Base-by-base conservation (phyloP, 2,329 filamentous ascomycete genomes). In the Phyllosticta citriasiana region DNA sequence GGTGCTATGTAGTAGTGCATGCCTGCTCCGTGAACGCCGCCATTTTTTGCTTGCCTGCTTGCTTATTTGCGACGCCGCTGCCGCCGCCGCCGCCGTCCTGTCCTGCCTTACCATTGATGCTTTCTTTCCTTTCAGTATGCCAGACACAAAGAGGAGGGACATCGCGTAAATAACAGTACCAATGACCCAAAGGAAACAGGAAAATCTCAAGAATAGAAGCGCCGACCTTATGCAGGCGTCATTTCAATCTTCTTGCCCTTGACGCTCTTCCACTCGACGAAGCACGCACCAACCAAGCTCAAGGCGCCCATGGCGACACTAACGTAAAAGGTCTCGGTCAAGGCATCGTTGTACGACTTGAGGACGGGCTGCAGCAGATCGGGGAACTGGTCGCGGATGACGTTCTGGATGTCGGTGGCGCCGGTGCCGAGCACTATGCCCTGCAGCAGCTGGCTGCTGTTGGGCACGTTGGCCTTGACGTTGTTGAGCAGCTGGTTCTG, bases 191-290 rank as follows among this genome's bases (percentile, higher is more conserved):
- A 12, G 10, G 10, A 1, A 30, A 2, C 1, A 30, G 27, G 27
- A 30, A 8, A 30, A 30, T 7, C 6, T 7, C 27, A 30, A 27
- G 27, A 30, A 5, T 7, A 8, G 5, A 30, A 30, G 5, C 27
- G 5, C 27, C 27, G 14, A 19, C 6, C 33, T 50, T 14, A 52
- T 35, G 56, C 56, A n/a, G 56, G 27, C 10, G 19, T 22, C 57
- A 62, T 62, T 19, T 66, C 56, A 22, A 62, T 51, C 55, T 72
- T 70, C 68, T 76, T 76, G 67, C 82, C 83, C 77, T 88, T 88
- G 67, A 89, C 84, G 65, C 77, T 85, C 70, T 78, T 81, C 85
- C 85, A 89, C 73, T 88, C 82, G 65, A 88, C 80, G 6, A 76
- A 73, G 0, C 78, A 66, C 0, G 80, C 77, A 0, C 83, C 85